Evolutionary conservation across 768 basidiomycete species (phyloP), one percentile per base, ranked within the genome.

Genomic region (Tremella fuciformis): DNA sequence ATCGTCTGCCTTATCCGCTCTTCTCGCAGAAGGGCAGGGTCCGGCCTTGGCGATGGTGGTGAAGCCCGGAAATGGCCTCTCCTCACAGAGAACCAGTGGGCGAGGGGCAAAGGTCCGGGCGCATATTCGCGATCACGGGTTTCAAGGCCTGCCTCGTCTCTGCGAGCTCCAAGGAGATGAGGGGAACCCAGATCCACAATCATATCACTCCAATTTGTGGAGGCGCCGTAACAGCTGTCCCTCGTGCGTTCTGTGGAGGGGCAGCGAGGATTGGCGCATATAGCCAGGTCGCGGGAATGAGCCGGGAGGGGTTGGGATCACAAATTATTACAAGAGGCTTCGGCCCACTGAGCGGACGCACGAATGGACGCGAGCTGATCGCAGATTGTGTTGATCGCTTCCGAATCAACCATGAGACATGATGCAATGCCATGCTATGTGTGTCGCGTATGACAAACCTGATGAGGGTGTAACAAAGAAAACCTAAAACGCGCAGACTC

Each of bases 201-300:
- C n/a, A 55, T 8, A 49, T 21, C 7, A 22, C 29, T 21, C 44
- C 19, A 24, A 54, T 11, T 22, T 46, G 26, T 29, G 16, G 19
- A 48, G 42, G 50, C 62, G 53, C 57, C 58, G 54, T 56, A 65
- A 50, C 64, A 69, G 64, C 60, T 59, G 55, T 54, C 41, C 49
- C 41, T 24, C 38, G 41, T 34, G 53, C 60, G 59, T 25, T 54
- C 24, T 26, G 50, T 50, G 49, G 62, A 52, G 48, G 46, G 44
- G 47, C 44, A 40, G 51, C 62, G 67, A 69, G 67, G 67, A 69
- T 69, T 66, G 64, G 64, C 55, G 67, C 61, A 15, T 25, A 66
- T 24, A 66, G 39, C 34, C 29, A 25, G 26, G 29, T 34, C 21
- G 48, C 18, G 41, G 29, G 29, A 42, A 47, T n/a, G n/a, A 24